A percentile compares a stretch with the other conserved stretches of the same genome.
These are phyloP conservation scores for Adansonia digitata DNA, from an alignment of 345 rosid genomes.

Conservation along the genomic window DNA sequence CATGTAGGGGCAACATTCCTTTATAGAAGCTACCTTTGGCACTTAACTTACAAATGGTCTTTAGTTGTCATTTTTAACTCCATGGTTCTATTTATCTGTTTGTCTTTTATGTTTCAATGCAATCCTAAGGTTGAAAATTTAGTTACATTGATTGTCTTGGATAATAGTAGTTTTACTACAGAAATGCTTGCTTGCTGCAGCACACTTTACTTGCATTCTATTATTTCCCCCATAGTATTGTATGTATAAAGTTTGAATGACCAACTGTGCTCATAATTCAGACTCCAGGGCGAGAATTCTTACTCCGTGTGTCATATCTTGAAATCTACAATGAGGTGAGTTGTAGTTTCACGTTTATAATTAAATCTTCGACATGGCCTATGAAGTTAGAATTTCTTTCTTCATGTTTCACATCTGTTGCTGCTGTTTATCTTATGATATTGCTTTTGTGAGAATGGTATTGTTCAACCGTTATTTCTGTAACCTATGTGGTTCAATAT, in stretches of 20 bases:
- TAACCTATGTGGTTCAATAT: background rate
- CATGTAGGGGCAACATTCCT: background rate
- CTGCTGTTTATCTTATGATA: background rate
- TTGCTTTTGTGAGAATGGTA: background rate
- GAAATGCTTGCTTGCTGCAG: background rate
- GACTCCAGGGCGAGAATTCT: conserved; percentile 99
- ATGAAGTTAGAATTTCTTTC: background rate
- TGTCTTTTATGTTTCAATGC: background rate
- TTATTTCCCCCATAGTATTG: background rate
- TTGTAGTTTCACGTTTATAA: conserved; percentile 11
- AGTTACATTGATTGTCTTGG: background rate
- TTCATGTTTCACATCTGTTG: background rate
- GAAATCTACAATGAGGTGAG: conserved; percentile 98
- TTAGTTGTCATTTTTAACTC: background rate
- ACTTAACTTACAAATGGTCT: background rate
- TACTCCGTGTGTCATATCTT: conserved; percentile 96
- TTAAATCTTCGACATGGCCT: conserved; percentile 7
- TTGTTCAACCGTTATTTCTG: background rate
- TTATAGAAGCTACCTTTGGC: background rate
- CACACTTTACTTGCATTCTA: background rate
- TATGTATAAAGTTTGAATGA: conserved; percentile 14
- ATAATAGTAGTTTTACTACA: background rate
- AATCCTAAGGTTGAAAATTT: background rate
- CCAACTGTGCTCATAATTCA: conserved; percentile 31
- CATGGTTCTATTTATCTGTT: background rate